Evolutionary conservation across 257 asterid species (phyloP).

Genomic region (Fraxinus americana): DNA sequence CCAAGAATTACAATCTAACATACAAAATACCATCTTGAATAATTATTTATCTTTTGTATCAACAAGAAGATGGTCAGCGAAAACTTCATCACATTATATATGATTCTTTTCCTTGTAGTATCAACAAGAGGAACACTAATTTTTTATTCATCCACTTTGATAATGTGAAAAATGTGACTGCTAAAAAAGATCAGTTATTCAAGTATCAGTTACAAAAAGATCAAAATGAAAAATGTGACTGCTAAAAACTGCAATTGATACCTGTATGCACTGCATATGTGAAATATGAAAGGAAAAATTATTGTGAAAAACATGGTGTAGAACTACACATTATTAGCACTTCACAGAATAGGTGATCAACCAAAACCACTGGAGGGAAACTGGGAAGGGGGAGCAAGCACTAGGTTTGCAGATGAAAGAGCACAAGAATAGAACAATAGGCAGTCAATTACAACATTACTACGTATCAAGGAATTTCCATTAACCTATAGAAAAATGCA

Average conservation of each 20-base stretch:
- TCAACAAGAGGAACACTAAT: conserved; percentile 2
- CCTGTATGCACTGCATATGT: conserved; percentile 1
- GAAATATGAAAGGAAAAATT: conserved; percentile 10
- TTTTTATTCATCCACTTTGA: not conserved
- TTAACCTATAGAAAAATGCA: conserved; percentile 10
- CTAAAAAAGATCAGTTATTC: not conserved
- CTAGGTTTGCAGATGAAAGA: conserved; percentile 2
- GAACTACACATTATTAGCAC: not conserved
- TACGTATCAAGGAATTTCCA: not conserved
- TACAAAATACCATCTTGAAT: conserved; percentile 14
- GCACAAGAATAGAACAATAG: conserved; percentile 15
- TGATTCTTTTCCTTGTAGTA: not conserved
- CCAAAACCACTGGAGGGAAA: not conserved
- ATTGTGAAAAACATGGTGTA: not conserved
- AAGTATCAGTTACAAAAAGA: conserved; percentile 5
- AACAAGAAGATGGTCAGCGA: not conserved
- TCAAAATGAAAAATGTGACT: not conserved
- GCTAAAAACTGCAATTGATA: conserved; percentile 15
- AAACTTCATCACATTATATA: not conserved
- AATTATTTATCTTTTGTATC: not conserved
- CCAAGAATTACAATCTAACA: conserved; percentile 14
- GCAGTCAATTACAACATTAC: conserved; percentile 10
- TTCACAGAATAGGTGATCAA: conserved; percentile 9
- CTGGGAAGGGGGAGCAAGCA: conserved; percentile 2
- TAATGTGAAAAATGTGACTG: not conserved